Conservation (phyloP, 352 stramenopile genomes). For the Phytophthora cryptogea region DNA sequence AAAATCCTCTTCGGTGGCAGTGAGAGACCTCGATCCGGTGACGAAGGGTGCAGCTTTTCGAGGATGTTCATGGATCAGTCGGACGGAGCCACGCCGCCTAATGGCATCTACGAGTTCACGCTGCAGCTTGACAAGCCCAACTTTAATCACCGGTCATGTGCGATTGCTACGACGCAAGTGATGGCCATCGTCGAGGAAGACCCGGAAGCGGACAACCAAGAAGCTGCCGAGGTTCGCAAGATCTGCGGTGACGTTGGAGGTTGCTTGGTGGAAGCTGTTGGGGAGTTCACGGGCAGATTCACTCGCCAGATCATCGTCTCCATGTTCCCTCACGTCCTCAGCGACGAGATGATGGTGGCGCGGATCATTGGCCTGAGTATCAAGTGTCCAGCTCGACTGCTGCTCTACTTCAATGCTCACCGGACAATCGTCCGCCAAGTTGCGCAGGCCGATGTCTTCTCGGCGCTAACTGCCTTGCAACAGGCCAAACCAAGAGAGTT, state of each 20-base stretch:
- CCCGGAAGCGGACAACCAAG: conserved; percentile 21
- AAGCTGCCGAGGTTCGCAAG: conserved; percentile 17
- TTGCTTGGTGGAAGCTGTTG: conserved; percentile 28
- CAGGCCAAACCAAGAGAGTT: conserved; percentile 27
- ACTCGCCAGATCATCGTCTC: conserved; percentile 32
- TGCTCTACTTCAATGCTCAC: conserved; percentile 28
- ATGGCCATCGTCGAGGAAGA: conserved; percentile 26
- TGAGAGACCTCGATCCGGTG: conserved; percentile 12
- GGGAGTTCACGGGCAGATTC: conserved; percentile 29
- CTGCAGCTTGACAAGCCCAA: conserved; percentile 34
- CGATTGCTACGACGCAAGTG: conserved; percentile 35
- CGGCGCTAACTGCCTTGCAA: conserved; percentile 17
- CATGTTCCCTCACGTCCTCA: conserved; percentile 33
- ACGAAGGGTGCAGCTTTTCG: conserved; percentile 36
- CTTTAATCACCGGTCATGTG: conserved; percentile 32
- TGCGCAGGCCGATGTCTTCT: conserved; percentile 20
- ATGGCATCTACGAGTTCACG: conserved; percentile 33
- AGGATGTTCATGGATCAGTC: conserved; percentile 35
- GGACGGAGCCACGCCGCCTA: conserved; percentile 14
- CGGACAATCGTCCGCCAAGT: conserved; percentile 19
- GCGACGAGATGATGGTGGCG: conserved; percentile 30
- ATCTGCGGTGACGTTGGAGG: conserved; percentile 16
- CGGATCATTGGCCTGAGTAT: conserved; percentile 30
- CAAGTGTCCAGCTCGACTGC: conserved; percentile 18
- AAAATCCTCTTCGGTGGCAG: conserved; percentile 29